Evolutionary conservation across 1,139 yeast genomes (phyloP), one percentile per base, ranked within the genome.

Genomic region (Meyerozyma smithsonii): DNA sequence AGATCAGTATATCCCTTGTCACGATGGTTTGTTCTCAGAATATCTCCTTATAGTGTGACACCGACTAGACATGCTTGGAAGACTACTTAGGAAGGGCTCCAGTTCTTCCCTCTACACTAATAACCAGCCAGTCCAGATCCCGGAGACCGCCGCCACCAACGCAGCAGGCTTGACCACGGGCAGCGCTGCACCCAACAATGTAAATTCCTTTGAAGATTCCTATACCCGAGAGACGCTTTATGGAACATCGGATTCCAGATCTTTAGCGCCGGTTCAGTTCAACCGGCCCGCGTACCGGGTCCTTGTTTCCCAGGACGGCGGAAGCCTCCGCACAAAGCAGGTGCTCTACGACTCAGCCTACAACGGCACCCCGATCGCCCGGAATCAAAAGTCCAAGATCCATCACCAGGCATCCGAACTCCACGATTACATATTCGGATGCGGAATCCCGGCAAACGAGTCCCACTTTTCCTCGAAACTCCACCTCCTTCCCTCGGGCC

Each of bases 351-450:
- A 77, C 52, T 66, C 79, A 5, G 58, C 68, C 4, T 44, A 43
- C 36, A 64, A 62, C 12, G 28, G 30, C 24, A 24, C 20, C 26
- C 32, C 43, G 23, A 37, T 8, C 17, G 4, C 28, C 11, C 26
- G 37, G 25, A 11, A 8, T 23, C 5, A 24, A 25, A 19, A 32
- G n/a, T 16, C 35, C 39, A 64, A 63, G 38, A 42, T 62, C 3
- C 61, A 64, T 45, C 79, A 76, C 46, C 64, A 69, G 26, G 47
- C 59, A 8, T 59, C 61, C 41, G 81, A 77, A 44, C 51, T 77
- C 28, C 66, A 72, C 36, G 73, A 73, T 43, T 74, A 67, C 47
- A 73, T 76, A 75, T 77, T 76, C 54, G 83, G 83, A 5, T 72
- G 77, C 43, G 81, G 81, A 0, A 55, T 77, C 26, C 78, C 80